Evolutionary conservation across 1,284 basidiomycete genomes (phyloP), one percentile per base, ranked within the genome.

Genomic region (Pseudozyma tsukubaensis): DNA sequence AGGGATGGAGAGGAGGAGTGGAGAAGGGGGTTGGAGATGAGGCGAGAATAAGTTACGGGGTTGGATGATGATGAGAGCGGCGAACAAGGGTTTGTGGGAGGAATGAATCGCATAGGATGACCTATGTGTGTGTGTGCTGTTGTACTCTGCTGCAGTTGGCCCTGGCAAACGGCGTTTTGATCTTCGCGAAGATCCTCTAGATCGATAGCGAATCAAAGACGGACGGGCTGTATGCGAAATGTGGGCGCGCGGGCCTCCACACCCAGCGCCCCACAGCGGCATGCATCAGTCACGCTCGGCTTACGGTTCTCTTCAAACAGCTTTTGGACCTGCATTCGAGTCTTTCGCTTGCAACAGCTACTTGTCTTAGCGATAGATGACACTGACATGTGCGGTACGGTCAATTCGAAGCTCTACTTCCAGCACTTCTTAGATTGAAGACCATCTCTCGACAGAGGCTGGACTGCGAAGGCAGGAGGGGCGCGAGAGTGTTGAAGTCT

Each of bases 151-250:
- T 40, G 12, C 13, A 21, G 45, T 29, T n/a, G 24, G 45, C 13
- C 24, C 18, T 16, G 44, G 44, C 18, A 6, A 21, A 47, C 21
- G 24, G 24, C 24, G 24, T 29, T 58, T 48, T 59, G 55, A 68
- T 62, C 66, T 68, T 69, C 66, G 66, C 56, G 37, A 59, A 16
- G 52, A 63, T 55, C 59, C 59, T 29, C 24, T 43, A 62, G 55
- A 69, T 69, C 60, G 60, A 69, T 69, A 63, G 57, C 39, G 19
- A 21, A 29, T 29, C 24, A 29, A 29, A 29, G 24, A 29, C 10
- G 12, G 9, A 10, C 18, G 19, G 8, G 24, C 7, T 1, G 19
- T 40, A 18, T 36, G 43, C 8, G 8, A 44, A 49, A 16, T 36
- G 29, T 18, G 19, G 45, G 55, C 55, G 45, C 52, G 24, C 39